Conservation (phyloP, 1,284 basidiomycete species). For the Austropuccinia psidii region DNA sequence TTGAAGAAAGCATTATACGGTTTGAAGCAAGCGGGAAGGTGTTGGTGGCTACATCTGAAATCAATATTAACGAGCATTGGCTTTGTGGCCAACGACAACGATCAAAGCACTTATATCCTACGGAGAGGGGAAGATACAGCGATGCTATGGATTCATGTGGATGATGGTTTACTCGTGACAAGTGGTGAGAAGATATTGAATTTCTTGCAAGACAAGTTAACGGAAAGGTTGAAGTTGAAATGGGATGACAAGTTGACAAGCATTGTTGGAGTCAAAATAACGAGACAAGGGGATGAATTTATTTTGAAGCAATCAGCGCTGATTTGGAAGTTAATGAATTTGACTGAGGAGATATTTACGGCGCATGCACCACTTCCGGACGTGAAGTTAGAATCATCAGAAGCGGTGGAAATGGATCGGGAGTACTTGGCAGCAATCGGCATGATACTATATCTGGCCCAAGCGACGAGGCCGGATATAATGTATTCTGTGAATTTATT, state of each 20-base stretch:
- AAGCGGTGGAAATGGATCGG: no score
- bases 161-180: background rate
- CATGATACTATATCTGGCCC: background rate
- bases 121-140: background rate
- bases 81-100: no score
- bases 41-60: no score
- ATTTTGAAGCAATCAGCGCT: background rate
- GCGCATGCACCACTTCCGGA: background rate
- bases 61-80: no score
- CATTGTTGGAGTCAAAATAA: background rate
- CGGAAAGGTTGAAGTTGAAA: background rate
- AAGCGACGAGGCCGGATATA: slow-evolving; percentile 11
- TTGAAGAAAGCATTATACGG: background rate
- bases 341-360: background rate
- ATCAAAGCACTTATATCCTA: background rate
- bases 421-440: background rate
- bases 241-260: background rate
- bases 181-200: background rate
- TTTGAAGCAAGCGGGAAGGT: background rate
- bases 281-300: background rate
- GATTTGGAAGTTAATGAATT: no score
- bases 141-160: slow-evolving; percentile 8
- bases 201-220: background rate
- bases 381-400: no score
- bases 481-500: background rate